These are phyloP conservation scores for Cystobasidium onofrii DNA, from an alignment of 768 basidiomycete genomes.

Conservation along the genomic window DNA sequence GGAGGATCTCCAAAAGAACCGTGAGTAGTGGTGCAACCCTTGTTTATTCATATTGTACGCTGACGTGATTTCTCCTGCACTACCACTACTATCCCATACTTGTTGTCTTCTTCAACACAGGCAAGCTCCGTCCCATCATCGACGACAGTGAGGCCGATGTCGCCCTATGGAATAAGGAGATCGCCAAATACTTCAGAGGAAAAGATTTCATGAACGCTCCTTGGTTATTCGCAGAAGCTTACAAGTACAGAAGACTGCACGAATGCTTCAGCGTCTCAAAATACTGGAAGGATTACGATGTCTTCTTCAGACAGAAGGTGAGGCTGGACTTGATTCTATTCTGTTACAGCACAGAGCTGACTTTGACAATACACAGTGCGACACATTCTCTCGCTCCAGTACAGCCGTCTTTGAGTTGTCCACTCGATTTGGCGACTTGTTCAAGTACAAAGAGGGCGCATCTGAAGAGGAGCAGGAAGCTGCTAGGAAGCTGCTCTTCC, in stretches of 20 bases:
- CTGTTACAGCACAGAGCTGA: slow-evolving; percentile 29
- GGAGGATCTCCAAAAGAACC: slow-evolving; percentile 60
- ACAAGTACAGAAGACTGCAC: slow-evolving; percentile 56
- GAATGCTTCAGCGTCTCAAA: slow-evolving; percentile 89
- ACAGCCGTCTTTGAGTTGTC: slow-evolving; percentile 93
- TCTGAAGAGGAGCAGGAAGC: slow-evolving; percentile 49
- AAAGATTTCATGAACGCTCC: slow-evolving; percentile 93
- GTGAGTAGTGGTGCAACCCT: too few species aligned
- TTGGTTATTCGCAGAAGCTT: slow-evolving; percentile 89
- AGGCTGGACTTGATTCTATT: slow-evolving; percentile 9
- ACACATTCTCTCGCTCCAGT: slow-evolving; percentile 84
- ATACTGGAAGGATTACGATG: slow-evolving; percentile 82
- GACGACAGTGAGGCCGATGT: slow-evolving; percentile 89
- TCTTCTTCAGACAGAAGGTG: slow-evolving; percentile 88
- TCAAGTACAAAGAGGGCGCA: slow-evolving; percentile 54
- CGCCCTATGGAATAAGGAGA: slow-evolving; percentile 93
- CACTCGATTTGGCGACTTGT: slow-evolving; percentile 79
- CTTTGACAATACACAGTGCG: slow-evolving; percentile 54
- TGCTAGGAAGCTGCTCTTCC: slow-evolving; percentile 68
- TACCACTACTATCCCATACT: too few species aligned
- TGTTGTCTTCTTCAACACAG: slow-evolving; percentile 40
- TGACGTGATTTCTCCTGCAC: too few species aligned
- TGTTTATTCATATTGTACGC: too few species aligned
- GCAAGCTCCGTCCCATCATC: slow-evolving; percentile 73
- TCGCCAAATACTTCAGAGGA: slow-evolving; percentile 87